Percentiles rank a stretch among this genome's conserved stretches.
Conservation (phyloP, 805 yeast genomes). For the Wickerhamomyces sydowiorum region DNA sequence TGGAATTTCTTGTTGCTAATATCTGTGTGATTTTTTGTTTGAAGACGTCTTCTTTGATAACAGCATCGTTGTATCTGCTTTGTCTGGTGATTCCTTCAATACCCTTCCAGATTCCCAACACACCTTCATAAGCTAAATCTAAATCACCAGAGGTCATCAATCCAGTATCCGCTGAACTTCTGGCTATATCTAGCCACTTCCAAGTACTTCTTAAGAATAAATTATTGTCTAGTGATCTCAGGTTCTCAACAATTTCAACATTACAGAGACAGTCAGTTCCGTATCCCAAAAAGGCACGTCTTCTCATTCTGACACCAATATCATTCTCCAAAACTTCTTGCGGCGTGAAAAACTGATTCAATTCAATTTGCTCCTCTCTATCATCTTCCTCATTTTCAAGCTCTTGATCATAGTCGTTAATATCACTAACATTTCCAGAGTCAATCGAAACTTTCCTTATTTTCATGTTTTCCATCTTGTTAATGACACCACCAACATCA, state of each 20-base stretch:
- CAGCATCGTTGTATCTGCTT: conserved; percentile 34
- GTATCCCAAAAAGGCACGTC: conserved; percentile 70
- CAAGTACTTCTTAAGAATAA: conserved; percentile 72
- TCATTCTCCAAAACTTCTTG: conserved; percentile 58
- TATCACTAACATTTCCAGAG: conserved; percentile 26
- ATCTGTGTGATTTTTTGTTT: conserved; percentile 27
- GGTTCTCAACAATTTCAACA: conserved; percentile 48
- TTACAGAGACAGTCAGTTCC: conserved; percentile 64
- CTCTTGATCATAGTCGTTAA: conserved; percentile 15
- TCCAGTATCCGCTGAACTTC: conserved; percentile 55
- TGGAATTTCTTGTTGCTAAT: conserved; percentile 24
- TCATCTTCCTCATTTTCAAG: conserved; percentile 9
- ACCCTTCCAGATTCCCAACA: conserved; percentile 85
- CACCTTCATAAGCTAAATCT: conserved; percentile 86
- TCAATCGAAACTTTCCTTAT: conserved; percentile 14
- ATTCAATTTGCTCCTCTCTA: conserved; percentile 16
- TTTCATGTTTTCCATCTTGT: conserved; percentile 14
- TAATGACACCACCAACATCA: conserved; percentile 24
- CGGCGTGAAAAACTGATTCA: conserved; percentile 25
- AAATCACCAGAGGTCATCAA: conserved; percentile 62
- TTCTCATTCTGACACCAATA: conserved; percentile 64
- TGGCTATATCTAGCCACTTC: conserved; percentile 84
- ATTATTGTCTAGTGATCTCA: conserved; percentile 45
- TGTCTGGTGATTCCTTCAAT: conserved; percentile 45
- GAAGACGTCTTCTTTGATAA: conserved; percentile 12